Base-by-base conservation (phyloP, 140 eudicot species). In the Stevia rebaudiana region DNA sequence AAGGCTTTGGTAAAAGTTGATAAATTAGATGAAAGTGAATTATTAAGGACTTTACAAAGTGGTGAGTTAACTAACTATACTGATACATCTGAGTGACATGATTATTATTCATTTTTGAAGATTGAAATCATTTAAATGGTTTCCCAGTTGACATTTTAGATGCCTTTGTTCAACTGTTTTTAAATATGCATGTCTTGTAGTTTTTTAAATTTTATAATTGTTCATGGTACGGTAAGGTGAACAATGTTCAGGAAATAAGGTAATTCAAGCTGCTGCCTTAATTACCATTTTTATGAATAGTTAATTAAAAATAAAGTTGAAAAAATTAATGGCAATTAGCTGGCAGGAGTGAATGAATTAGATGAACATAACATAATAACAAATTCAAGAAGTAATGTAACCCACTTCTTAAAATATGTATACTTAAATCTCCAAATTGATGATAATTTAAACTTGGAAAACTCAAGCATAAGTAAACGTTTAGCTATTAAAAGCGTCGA, bases 41-140 rank as follows among this genome's bases (percentile, higher is more conserved):
- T 94, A 79, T 78, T 94, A 25, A 81, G 71, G 80, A 76, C 94
- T 25, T 80, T 94, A 77, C 99, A 83, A 52, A 81, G 89, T 88
- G 99, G 97, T 86, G 66, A 70, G 92, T 72, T n/a, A n/a, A n/a
- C n/a, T 15, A 50, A 13, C 54, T 36, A 40, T 46, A 7, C 22
- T 24, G 3, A 36, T 28, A 12, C 41, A 40, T 15, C 31, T 44
- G 31, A 22, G 54, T 37, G 13, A 36, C 9, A 52, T 52, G 59
- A 24, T 52, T 24, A 12, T 6, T 18, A 11, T 48, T 24, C 63
- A 37, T 52, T 52, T 52, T 49, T 67, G 37, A 11, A 67, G 53
- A 48, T 53, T 24, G 8, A 51, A 36, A 19, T 22, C 25, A 5
- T 40, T 22, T 50, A 51, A 66, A 4, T 11, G 40, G 35, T 33